Evolutionary conservation across 257 asterid genomes (phyloP).

Genomic region (Apocynum venetum): DNA sequence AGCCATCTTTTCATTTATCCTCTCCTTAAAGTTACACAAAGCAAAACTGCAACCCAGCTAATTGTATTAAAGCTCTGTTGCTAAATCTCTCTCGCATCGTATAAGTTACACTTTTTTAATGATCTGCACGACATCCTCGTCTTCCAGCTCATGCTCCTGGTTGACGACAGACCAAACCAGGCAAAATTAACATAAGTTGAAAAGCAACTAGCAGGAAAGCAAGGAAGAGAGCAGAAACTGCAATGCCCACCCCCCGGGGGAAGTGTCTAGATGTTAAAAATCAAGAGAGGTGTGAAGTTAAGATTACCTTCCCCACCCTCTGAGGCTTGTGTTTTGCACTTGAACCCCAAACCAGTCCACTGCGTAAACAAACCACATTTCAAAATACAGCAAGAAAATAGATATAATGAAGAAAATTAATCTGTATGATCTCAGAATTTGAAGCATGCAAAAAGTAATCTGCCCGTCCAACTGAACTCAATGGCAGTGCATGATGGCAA

Average conservation of each 20-base stretch:
- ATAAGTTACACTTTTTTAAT: conserved; percentile 67
- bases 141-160: conserved; percentile 97
- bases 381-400: conserved; percentile 5
- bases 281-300: background rate
- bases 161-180: background rate
- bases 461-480: background rate
- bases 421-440: background rate
- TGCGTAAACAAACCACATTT: conserved; percentile 33
- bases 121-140: conserved; percentile 97
- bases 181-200: background rate
- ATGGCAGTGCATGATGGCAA: background rate
- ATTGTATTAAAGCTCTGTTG: background rate
- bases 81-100: background rate
- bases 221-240: background rate
- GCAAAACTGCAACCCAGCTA: background rate
- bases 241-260: no score
- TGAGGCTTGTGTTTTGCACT: conserved; percentile 98
- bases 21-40: background rate
- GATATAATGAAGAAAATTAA: background rate
- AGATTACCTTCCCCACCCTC: conserved; percentile 89
- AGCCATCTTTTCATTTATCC: background rate
- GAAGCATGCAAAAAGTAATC: background rate
- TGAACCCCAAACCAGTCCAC: conserved; percentile 99
- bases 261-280: conserved; percentile 2
- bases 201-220: conserved; percentile 1